These are phyloP conservation scores for Adenanthera pavonina DNA, from an alignment of 306 rosid species.

Conservation along the genomic window DNA sequence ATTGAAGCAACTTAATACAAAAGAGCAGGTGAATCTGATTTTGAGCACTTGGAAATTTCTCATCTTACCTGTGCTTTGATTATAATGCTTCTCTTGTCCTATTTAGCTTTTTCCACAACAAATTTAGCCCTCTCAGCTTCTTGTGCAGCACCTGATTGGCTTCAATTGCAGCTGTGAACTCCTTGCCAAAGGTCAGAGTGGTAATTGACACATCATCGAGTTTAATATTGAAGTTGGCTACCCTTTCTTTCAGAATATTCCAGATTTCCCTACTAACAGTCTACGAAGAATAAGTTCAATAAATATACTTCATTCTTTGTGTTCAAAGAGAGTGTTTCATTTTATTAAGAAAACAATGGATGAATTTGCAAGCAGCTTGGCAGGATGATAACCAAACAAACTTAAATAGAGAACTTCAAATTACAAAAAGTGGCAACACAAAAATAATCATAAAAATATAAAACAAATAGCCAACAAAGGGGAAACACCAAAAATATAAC, in stretches of 20 bases:
- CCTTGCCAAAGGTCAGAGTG: constrained; percentile 70
- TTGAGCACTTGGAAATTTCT: constrained; percentile 24
- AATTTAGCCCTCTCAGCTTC: too few species aligned
- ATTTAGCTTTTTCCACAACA: constrained; percentile 90
- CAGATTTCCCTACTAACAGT: too few species aligned
- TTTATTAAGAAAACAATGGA: too few species aligned
- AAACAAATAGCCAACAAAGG: too few species aligned
- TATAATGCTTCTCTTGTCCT: constrained; percentile 86
- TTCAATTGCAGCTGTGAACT: too few species aligned
- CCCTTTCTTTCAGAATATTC: constrained; percentile 76
- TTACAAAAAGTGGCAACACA: neutral
- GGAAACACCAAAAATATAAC: too few species aligned
- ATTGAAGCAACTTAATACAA: too few species aligned
- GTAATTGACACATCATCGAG: constrained; percentile 93
- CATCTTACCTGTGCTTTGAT: constrained; percentile 85
- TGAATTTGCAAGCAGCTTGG: constrained; percentile 29
- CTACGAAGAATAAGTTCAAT: too few species aligned
- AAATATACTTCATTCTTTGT: too few species aligned
- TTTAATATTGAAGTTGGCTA: constrained; percentile 76
- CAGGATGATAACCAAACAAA: constrained; percentile 6
- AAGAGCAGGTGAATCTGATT: neutral
- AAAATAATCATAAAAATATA: neutral
- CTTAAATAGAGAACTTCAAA: constrained; percentile 10
- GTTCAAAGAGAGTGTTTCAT: too few species aligned
- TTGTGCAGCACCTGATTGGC: too few species aligned